Base-by-base conservation (phyloP, 345 rosid species). In the Syzygium grande region DNA sequence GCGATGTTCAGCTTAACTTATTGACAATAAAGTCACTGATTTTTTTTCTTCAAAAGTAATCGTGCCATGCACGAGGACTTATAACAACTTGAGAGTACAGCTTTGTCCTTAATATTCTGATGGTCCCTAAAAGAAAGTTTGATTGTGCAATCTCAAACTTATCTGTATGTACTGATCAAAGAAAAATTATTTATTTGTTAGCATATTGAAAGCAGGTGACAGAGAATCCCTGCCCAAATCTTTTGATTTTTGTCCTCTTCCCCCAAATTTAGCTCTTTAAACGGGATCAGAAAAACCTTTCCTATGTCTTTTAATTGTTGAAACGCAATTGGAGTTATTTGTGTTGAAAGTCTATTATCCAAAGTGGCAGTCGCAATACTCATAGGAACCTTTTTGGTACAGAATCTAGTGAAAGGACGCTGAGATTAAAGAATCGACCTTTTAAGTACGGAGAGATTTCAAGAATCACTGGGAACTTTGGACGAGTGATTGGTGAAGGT, bases 401-500 rank as follows among this genome's bases (percentile, higher is more conserved):
- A 52, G 54, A 52, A 52, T 52, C 54, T 14, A 52, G 54, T 13
- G 17, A 52, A 52, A 52, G 54, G 54, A 52, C 17, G 1, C 54
- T 52, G 54, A 52, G 54, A 52, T 52, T 52, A 52, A 89, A 90
- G 54, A 91, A 90, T 41, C 90, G 41, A 51, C 86, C 78, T 9
- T 93, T 94, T 61, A 89, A 89, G 11, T 91, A 89, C 55, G 46
- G 90, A 2, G 93, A 93, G 65, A 88, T 94, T 21, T 6, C 53
- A 19, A 88, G 11, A 3, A 91, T 94, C n/a, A 94, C 96, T 30
- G 86, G 90, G 59, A 92, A 94, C 84, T 95, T 95, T 52, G 51
- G 86, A 51, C 92, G 49, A 85, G 23, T 91, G 51, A 89, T 93
- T 51, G 95, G 97, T 11, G 89, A 92, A 88, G 97, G 95, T 87